Conservation (phyloP, 2,329 filamentous ascomycete species). For the Pestalotiopsis sp. region DNA sequence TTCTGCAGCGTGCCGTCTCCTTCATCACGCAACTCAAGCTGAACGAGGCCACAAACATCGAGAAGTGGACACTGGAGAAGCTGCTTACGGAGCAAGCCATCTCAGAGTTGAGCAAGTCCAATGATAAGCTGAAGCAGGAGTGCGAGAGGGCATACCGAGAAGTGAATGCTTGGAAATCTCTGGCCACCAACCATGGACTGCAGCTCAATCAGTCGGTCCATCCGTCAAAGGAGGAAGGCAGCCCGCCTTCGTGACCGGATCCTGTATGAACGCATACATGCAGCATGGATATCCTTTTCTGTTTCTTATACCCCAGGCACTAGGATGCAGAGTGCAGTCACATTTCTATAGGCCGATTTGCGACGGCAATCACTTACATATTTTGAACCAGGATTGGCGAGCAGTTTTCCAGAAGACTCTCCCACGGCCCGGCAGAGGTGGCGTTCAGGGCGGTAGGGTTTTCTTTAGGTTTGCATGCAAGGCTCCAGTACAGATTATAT, state of each 20-base stretch:
- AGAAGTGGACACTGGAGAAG: constrained; percentile 92
- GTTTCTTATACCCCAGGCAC: constrained; percentile 13
- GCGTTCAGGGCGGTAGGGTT: not conserved
- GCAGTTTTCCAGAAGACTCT: not conserved
- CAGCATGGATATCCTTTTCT: constrained; percentile 10
- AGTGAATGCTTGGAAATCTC: constrained; percentile 75
- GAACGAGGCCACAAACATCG: constrained; percentile 90
- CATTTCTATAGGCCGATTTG: not conserved
- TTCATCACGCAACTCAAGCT: constrained; percentile 95
- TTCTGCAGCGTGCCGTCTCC: constrained; percentile 86
- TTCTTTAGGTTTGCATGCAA: not conserved
- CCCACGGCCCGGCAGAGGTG: not conserved
- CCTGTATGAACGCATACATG: not conserved
- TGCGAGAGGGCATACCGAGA: constrained; percentile 77
- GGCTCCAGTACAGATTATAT: not conserved
- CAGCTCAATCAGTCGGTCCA: constrained; percentile 36
- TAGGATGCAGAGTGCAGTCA: not conserved
- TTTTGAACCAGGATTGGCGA: not conserved
- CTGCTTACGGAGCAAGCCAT: constrained; percentile 86
- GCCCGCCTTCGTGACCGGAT: constrained; percentile 14
- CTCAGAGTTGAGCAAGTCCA: constrained; percentile 80
- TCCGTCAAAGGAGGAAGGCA: constrained; percentile 37
- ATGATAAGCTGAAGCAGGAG: constrained; percentile 82
- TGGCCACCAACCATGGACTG: constrained; percentile 61
- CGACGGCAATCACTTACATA: not conserved